These are phyloP conservation scores for Yamagishiella unicocca DNA, from an alignment of 139 green algal genomes.

Conservation along the genomic window DNA sequence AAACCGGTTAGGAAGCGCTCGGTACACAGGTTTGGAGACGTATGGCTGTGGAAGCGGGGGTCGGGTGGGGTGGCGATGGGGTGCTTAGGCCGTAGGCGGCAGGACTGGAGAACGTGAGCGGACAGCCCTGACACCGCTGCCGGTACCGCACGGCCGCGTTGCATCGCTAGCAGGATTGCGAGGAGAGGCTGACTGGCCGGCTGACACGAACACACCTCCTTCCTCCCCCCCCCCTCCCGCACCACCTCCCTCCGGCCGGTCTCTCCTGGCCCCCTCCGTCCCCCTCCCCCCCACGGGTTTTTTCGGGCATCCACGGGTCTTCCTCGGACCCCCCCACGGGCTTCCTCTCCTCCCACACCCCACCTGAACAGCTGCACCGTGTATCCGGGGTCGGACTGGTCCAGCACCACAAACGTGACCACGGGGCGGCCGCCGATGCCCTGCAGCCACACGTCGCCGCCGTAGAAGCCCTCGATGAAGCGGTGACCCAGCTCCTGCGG, in stretches of 20 bases:
- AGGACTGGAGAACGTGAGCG: too few species aligned
- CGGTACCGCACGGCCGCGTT: too few species aligned
- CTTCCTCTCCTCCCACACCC: background rate
- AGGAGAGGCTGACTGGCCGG: too few species aligned
- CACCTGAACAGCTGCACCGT: conserved; percentile 49
- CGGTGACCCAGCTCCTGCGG: conserved; percentile 56
- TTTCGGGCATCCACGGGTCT: background rate
- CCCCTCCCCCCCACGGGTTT: background rate
- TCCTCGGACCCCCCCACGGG: background rate
- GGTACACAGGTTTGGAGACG: too few species aligned
- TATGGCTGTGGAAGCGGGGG: too few species aligned
- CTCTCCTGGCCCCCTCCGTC: background rate
- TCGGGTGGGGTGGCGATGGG: too few species aligned
- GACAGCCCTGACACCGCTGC: too few species aligned
- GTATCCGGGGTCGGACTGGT: conserved; percentile 51
- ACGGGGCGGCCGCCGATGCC: conserved; percentile 28
- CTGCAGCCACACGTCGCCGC: conserved; percentile 45
- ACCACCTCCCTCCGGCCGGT: background rate
- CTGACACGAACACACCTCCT: background rate
- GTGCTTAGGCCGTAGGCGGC: too few species aligned
- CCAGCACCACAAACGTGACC: conserved; percentile 34
- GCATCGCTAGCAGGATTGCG: too few species aligned
- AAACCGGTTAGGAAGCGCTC: background rate
- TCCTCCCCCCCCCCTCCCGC: background rate
- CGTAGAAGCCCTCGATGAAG: conserved; percentile 56